Percentiles rank a stretch among this genome's conserved stretches.
Conservation (phyloP, 805 yeast genomes). For the Scheffersomyces ergatensis region DNA sequence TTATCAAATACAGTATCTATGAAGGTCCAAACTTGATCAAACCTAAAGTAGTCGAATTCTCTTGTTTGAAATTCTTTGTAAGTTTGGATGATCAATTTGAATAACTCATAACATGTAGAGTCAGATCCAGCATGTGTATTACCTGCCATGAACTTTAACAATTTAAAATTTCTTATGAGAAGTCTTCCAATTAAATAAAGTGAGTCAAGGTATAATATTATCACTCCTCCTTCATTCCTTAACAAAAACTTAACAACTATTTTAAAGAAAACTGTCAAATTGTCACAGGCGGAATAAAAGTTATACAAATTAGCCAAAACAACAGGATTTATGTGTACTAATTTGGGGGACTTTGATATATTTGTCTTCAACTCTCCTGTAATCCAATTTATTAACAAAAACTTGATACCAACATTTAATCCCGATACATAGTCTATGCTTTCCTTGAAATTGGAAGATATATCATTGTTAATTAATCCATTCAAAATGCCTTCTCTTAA, state of each 20-base stretch:
- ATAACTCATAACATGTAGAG: constrained; percentile 31
- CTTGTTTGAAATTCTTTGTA: constrained; percentile 33
- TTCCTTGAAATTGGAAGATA: constrained; percentile 7
- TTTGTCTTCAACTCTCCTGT: constrained; percentile 39
- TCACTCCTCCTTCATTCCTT: constrained; percentile 38
- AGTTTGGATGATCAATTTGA: constrained; percentile 27
- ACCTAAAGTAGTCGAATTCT: constrained; percentile 32
- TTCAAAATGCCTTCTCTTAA: constrained; percentile 32
- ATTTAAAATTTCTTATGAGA: constrained; percentile 28
- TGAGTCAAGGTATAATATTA: constrained; percentile 42
- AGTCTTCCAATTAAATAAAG: constrained; percentile 31
- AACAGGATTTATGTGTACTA: constrained; percentile 32
- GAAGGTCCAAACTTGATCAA: constrained; percentile 33
- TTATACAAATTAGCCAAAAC: constrained; percentile 29
- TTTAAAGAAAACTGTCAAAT: constrained; percentile 39
- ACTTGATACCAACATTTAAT: constrained; percentile 42
- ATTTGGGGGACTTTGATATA: constrained; percentile 29
- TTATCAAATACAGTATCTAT: constrained; percentile 26
- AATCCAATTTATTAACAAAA: constrained; percentile 47
- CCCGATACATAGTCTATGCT: constrained; percentile 10
- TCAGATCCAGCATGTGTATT: constrained; percentile 15
- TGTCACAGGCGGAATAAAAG: constrained; percentile 38
- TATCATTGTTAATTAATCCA: constrained; percentile 19
- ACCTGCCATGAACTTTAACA: constrained; percentile 33
- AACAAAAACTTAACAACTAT: constrained; percentile 29